These are phyloP conservation scores for Daldinia sp. DNA, from an alignment of 2,329 filamentous ascomycete species.

Conservation along the genomic window DNA sequence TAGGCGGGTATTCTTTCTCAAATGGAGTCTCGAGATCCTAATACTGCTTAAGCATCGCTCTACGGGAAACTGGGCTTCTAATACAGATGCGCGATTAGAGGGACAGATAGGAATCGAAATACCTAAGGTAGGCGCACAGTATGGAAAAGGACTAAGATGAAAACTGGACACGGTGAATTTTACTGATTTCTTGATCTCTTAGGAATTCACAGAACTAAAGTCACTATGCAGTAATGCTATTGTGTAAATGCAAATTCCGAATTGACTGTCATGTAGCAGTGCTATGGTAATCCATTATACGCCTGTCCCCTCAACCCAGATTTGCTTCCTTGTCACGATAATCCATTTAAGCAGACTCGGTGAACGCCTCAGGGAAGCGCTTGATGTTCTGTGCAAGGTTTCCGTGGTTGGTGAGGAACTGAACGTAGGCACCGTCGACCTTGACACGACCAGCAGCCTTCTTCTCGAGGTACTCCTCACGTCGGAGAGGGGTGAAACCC, in stretches of 20 bases:
- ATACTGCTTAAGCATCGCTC: background rate
- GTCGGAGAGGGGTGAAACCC: constrained; percentile 98
- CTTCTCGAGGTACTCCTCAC: constrained; percentile 96
- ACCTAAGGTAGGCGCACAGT: too few species aligned
- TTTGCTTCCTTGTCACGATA: constrained; percentile 39
- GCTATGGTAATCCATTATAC: constrained; percentile 48
- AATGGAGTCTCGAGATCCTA: background rate
- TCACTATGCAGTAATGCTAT: background rate
- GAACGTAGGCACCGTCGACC: constrained; percentile 98
- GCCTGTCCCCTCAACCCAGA: constrained; percentile 46
- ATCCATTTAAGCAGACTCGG: constrained; percentile 59
- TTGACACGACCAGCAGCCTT: constrained; percentile 93
- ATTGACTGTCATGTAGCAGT: constrained; percentile 47
- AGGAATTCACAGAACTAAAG: background rate
- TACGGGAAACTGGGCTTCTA: background rate
- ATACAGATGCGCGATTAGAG: background rate
- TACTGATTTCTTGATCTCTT: background rate
- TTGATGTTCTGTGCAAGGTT: constrained; percentile 85
- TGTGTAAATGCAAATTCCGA: constrained; percentile 47
- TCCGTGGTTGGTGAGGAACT: constrained; percentile 97
- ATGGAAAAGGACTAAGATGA: background rate
- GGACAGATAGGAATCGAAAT: background rate
- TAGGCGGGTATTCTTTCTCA: background rate
- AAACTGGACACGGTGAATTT: background rate
- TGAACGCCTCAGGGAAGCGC: constrained; percentile 94